phyloP scores from a whole-genome alignment of 1,284 basidiomycete genomes.

The Cutaneotrichosporon dermatis region DNA sequence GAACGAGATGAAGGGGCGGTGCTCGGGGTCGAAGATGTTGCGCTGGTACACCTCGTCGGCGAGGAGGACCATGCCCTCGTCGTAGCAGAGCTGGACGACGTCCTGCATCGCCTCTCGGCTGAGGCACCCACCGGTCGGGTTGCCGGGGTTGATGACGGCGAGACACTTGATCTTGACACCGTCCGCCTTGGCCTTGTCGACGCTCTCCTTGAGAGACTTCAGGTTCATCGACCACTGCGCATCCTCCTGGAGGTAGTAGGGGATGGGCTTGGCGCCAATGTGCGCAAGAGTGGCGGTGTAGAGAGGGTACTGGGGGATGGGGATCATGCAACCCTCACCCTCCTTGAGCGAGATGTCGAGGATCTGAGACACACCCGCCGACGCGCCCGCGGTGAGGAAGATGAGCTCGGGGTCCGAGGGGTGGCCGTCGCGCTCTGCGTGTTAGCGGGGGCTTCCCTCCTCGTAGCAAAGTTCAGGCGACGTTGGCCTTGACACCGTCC shows the following conservation, averaged over 20 bases:
- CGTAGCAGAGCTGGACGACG: slow-evolving; percentile 75
- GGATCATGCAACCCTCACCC: slow-evolving; percentile 59
- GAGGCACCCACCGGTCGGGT: slow-evolving; percentile 84
- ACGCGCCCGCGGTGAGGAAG: slow-evolving; percentile 92
- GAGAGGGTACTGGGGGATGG: slow-evolving; percentile 96
- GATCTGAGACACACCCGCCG: slow-evolving; percentile 82
- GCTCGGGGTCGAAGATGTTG: slow-evolving; percentile 68
- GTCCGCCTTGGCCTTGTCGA: slow-evolving; percentile 63
- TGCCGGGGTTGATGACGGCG: slow-evolving; percentile 94
- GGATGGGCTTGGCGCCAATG: slow-evolving; percentile 71
- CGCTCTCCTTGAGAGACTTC: slow-evolving; percentile 61
- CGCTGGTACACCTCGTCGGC: slow-evolving; percentile 94
- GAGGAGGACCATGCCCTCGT: slow-evolving; percentile 77
- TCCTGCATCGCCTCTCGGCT: slow-evolving; percentile 64
- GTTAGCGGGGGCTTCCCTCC: neutral
- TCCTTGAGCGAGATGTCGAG: slow-evolving; percentile 52
- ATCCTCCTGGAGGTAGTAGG: slow-evolving; percentile 83
- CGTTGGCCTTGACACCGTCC: too few relatives aligned
- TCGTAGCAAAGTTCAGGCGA: too few relatives aligned
- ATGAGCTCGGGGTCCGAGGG: slow-evolving; percentile 79
- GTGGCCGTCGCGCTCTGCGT: slow-evolving; percentile 77
- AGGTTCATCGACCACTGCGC: slow-evolving; percentile 82
- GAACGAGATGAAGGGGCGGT: slow-evolving; percentile 81
- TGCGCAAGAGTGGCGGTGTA: slow-evolving; percentile 93
- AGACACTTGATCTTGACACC: slow-evolving; percentile 70